Percentiles rank a stretch among this genome's conserved stretches.
Conservation (phyloP, 1,284 basidiomycete species). For the Pascua guehoae region DNA sequence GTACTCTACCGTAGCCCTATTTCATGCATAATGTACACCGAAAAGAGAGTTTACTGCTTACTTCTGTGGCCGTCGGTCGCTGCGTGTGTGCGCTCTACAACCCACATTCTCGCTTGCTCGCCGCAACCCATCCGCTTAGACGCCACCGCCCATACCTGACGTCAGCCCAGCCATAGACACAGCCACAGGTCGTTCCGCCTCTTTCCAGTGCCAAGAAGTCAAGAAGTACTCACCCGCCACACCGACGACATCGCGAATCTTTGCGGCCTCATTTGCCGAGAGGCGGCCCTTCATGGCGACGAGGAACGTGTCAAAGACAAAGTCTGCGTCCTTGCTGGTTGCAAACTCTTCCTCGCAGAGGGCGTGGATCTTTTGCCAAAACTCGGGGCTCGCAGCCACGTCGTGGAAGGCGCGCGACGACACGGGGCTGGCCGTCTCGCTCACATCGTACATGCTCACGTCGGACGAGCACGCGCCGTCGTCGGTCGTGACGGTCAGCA, state of each 20-base stretch:
- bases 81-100: not conserved
- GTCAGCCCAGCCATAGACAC: conserved; percentile 4
- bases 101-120: not conserved
- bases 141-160: conserved; percentile 19
- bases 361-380: conserved; percentile 66
- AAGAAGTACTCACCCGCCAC: conserved; percentile 33
- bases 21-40: conserved; percentile 1
- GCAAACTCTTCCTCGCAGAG: conserved; percentile 69
- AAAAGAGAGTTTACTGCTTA: not conserved
- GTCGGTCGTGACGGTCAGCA: conserved; percentile 49
- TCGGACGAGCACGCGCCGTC: conserved; percentile 44
- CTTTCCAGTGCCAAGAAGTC: too few relatives aligned
- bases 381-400: conserved; percentile 65
- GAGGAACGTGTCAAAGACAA: conserved; percentile 47
- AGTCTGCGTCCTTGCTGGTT: conserved; percentile 59
- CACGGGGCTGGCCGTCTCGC: conserved; percentile 25
- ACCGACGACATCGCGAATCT: conserved; percentile 48
- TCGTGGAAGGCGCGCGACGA: conserved; percentile 58
- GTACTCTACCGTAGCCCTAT: not conserved
- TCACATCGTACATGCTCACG: not conserved
- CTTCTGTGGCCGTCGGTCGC: not conserved
- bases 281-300: conserved; percentile 42
- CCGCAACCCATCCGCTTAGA: not conserved
- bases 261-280: conserved; percentile 48
- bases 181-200: too few relatives aligned